These are phyloP conservation scores for Danielozyma ontarioensis DNA, from an alignment of 805 yeast genomes.

Conservation along the genomic window DNA sequence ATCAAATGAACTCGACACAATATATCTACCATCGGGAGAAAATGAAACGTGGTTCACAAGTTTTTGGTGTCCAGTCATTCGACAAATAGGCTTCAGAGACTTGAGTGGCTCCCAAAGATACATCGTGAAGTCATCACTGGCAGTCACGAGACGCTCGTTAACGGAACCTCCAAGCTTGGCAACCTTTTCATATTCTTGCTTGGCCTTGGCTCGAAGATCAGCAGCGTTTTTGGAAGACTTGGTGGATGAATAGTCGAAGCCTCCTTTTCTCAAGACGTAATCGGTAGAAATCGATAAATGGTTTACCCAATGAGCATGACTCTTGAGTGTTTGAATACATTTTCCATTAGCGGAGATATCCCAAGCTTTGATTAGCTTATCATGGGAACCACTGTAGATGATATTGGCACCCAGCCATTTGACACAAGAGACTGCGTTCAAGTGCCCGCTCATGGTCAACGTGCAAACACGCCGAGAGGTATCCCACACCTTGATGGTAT, in stretches of 20 bases:
- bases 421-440: slow-evolving; percentile 88
- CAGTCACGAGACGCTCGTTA: slow-evolving; percentile 83
- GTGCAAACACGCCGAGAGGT: slow-evolving; percentile 60
- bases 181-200: slow-evolving; percentile 55
- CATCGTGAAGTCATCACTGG: slow-evolving; percentile 97
- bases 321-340: slow-evolving; percentile 69
- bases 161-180: slow-evolving; percentile 52
- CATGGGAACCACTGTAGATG: slow-evolving; percentile 88
- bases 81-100: slow-evolving; percentile 73
- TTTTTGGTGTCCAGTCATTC: slow-evolving; percentile 98
- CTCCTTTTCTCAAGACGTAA: slow-evolving; percentile 79
- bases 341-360: slow-evolving; percentile 68
- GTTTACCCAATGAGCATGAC: slow-evolving; percentile 98
- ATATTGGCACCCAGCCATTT: slow-evolving; percentile 92
- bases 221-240: slow-evolving; percentile 23
- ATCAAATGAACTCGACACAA: slow-evolving; percentile 92
- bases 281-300: slow-evolving; percentile 91
- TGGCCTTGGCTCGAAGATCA: slow-evolving; percentile 46
- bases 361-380: slow-evolving; percentile 92
- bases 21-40: slow-evolving; percentile 88
- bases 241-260: slow-evolving; percentile 67
- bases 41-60: slow-evolving; percentile 92
- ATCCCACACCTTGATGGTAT: slow-evolving; percentile 88
- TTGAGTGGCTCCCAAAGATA: slow-evolving; percentile 91
- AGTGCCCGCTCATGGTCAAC: slow-evolving; percentile 79